Conservation (phyloP, 257 asterid genomes). For the Catharanthus roseus region DNA sequence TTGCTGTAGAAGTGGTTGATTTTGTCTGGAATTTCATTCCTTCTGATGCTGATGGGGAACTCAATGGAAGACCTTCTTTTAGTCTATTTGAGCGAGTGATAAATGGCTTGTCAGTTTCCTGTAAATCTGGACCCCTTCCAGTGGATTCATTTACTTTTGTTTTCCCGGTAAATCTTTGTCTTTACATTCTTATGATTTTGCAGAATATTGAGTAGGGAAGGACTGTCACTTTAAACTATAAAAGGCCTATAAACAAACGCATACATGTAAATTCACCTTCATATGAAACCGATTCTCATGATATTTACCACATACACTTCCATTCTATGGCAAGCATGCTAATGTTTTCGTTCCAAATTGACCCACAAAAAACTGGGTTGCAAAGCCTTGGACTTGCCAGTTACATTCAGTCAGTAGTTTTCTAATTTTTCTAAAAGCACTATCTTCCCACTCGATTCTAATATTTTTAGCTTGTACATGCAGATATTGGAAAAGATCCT, state of each 20-base stretch:
- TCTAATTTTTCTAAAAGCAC: slow-evolving; percentile 2
- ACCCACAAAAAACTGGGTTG: background rate
- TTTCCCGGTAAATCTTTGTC: slow-evolving; percentile 62
- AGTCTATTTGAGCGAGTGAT: slow-evolving; percentile 81
- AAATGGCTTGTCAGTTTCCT: slow-evolving; percentile 70
- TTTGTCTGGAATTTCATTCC: slow-evolving; percentile 66
- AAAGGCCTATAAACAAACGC: background rate
- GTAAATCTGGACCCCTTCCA: slow-evolving; percentile 94
- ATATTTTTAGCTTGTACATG: slow-evolving; percentile 15
- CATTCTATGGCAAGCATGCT: no score
- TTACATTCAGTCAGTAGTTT: background rate
- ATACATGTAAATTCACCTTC: background rate
- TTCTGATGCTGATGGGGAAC: slow-evolving; percentile 52
- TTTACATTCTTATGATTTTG: background rate
- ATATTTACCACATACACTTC: background rate
- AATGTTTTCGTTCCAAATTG: background rate
- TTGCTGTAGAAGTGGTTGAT: slow-evolving; percentile 53
- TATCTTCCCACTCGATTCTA: background rate
- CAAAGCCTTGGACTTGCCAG: background rate
- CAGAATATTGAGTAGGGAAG: background rate
- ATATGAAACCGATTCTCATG: background rate
- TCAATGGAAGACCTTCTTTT: slow-evolving; percentile 49
- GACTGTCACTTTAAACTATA: background rate
- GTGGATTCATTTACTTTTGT: slow-evolving; percentile 90
- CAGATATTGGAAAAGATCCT: slow-evolving; percentile 88